A percentile compares a stretch with the other conserved stretches of the same genome.
phyloP scores from a whole-genome alignment of 768 basidiomycete species.

The Sarcodon sp. region DNA sequence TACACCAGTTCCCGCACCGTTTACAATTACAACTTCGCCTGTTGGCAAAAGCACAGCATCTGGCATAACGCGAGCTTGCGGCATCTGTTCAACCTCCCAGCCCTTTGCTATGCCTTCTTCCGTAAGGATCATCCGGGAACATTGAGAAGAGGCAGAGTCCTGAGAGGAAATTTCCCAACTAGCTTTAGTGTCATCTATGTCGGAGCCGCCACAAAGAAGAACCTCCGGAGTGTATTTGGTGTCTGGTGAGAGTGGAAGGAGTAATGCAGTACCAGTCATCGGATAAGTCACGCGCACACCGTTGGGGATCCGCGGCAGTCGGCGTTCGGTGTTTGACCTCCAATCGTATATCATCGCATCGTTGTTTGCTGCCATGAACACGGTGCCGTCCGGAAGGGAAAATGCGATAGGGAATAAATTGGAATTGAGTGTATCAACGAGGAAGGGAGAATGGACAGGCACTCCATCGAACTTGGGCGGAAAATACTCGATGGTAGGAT shows the following conservation, averaged over 20 bases:
- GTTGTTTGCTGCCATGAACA: conserved; percentile 70
- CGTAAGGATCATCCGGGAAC: conserved; percentile 55
- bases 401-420: conserved; percentile 77
- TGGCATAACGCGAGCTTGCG: conserved; percentile 60
- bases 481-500: conserved; percentile 73
- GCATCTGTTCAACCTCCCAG: conserved; percentile 71
- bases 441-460: conserved; percentile 49
- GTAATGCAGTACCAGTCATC: conserved; percentile 62
- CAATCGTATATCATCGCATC: conserved; percentile 77
- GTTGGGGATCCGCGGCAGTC: conserved; percentile 61
- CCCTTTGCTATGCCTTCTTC: conserved; percentile 50
- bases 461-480: conserved; percentile 70
- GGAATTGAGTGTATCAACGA: conserved; percentile 63
- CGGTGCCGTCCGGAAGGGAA: conserved; percentile 48
- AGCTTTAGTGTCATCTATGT: conserved; percentile 43
- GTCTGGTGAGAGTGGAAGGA: conserved; percentile 55
- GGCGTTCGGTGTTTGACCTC: conserved; percentile 43
- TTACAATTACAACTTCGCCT: conserved; percentile 61
- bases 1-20: conserved; percentile 63
- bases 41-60: conserved; percentile 76
- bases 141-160: conserved; percentile 61
- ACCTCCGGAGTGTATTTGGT: conserved; percentile 57
- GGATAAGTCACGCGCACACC: conserved; percentile 76
- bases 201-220: conserved; percentile 68
- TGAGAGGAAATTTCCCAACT: conserved; percentile 58